These are phyloP conservation scores for Solanum appendiculatum DNA, from an alignment of 257 asterid species.

Conservation along the genomic window DNA sequence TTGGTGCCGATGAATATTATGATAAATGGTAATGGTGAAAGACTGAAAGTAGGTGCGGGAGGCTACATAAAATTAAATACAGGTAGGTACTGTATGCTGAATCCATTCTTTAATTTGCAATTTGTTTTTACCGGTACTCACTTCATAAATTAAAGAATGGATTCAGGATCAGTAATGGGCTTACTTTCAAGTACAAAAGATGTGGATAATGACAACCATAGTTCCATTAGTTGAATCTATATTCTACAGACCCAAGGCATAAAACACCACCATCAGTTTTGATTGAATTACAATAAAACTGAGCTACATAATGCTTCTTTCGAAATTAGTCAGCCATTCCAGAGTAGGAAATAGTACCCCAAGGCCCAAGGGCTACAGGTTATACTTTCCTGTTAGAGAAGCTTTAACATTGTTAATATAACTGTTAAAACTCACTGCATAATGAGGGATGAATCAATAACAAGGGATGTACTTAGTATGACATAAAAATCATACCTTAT, in stretches of 20 bases:
- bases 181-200: not conserved
- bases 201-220: not conserved
- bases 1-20: not conserved
- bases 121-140: not conserved
- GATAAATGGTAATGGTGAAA: not conserved
- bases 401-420: not conserved
- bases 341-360: not conserved
- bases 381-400: not conserved
- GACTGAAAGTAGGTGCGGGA: not conserved
- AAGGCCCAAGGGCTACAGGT: not conserved
- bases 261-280: not conserved
- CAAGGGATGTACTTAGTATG: not conserved
- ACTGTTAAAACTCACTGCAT: not conserved
- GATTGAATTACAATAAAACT: not conserved
- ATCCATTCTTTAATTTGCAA: not conserved
- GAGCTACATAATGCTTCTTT: not conserved
- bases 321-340: not conserved
- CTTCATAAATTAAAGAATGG: not conserved
- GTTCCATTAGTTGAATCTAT: not conserved
- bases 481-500: slow-evolving; percentile 48
- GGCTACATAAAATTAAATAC: not conserved
- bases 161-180: not conserved
- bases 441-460: not conserved
- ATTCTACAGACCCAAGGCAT: not conserved
- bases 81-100: not conserved